Base-by-base conservation (phyloP, 345 rosid genomes). In the Atalantia buxifolia region DNA sequence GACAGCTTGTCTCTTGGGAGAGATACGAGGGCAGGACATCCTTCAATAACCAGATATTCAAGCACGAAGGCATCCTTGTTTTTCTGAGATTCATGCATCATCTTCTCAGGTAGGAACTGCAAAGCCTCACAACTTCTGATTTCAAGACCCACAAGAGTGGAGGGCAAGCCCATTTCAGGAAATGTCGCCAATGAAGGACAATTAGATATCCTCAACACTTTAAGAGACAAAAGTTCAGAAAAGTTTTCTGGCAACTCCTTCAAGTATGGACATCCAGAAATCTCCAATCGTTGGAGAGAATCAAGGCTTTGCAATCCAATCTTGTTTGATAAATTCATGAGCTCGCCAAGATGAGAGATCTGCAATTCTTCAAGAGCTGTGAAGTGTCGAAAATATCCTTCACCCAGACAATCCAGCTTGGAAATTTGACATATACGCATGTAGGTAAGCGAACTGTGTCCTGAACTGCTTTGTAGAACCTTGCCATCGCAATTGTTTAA, bases 21-120 rank as follows among this genome's bases (percentile, higher is more conserved):
- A 25, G 81, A 83, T 27, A 27, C 18, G 12, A 83, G 79, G 69
- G 83, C 74, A 61, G 83, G 25, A 50, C 85, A 83, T 38, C 67
- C 70, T 8, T 69, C 69, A 12, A 83, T 73, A 2, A 62, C 64
- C 55, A 83, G 59, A 45, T 67, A 72, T 48, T 83, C 81, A 7
- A 83, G 83, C 33, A 35, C 57, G 24, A 76, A 27, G 7, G 59
- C 30, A 45, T 74, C 2, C 19, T 28, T 74, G 55, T 45, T 55
- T n/a, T 35, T n/a, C 50, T 1, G 0, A 22, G 68, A 61, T n/a
- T 30, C 75, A 55, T 42, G 65, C 50, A 61, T 24, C 28, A 64
- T 31, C 68, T n/a, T 6, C 45, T 42, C 56, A 12, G 83, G 81
- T 30, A 72, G 64, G 3, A 67, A 61, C 42, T 66, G 62, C 55